A percentile compares a stretch with the other conserved stretches of the same genome.
phyloP scores from a whole-genome alignment of 192 early-diverging fungal genomes.

The Coemansia sp. region DNA sequence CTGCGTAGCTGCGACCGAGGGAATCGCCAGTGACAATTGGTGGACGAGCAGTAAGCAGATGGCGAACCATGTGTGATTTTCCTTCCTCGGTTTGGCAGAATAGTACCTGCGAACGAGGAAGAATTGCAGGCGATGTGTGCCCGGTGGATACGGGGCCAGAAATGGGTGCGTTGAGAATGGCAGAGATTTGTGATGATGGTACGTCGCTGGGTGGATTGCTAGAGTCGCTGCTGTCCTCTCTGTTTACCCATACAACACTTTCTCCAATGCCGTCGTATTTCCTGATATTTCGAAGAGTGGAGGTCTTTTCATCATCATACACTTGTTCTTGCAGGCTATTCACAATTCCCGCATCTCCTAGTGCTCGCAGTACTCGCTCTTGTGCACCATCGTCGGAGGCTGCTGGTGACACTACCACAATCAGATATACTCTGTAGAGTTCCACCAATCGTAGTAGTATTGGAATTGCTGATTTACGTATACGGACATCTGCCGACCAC shows the following conservation, averaged over 20 bases:
- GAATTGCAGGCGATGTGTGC: not conserved
- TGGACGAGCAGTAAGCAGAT: conserved; percentile 21
- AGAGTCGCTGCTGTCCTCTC: conserved; percentile 1
- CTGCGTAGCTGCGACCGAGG: conserved; percentile 8
- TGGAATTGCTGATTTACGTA: not conserved
- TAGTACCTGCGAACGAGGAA: conserved; percentile 10
- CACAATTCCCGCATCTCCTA: conserved; percentile 11
- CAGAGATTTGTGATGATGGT: conserved; percentile 18
- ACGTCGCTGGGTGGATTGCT: conserved; percentile 6
- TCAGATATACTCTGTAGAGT: conserved; percentile 24
- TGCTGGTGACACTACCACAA: conserved; percentile 17
- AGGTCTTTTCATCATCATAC: too few relatives aligned
- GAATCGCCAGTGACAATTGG: not conserved
- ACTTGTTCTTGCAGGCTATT: too few relatives aligned
- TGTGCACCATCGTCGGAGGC: not conserved
- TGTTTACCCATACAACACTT: conserved; percentile 31
- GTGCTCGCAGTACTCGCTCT: not conserved
- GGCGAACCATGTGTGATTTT: conserved; percentile 36
- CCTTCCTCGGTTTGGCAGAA: conserved; percentile 52
- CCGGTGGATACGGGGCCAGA: not conserved
- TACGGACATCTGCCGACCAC: conserved; percentile 14
- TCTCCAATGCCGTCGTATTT: not conserved
- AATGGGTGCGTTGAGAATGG: conserved; percentile 13
- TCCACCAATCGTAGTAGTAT: conserved; percentile 8
- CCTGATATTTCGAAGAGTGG: too few relatives aligned